Conservation (phyloP, 257 asterid genomes). For the Linderniella brevidens region DNA sequence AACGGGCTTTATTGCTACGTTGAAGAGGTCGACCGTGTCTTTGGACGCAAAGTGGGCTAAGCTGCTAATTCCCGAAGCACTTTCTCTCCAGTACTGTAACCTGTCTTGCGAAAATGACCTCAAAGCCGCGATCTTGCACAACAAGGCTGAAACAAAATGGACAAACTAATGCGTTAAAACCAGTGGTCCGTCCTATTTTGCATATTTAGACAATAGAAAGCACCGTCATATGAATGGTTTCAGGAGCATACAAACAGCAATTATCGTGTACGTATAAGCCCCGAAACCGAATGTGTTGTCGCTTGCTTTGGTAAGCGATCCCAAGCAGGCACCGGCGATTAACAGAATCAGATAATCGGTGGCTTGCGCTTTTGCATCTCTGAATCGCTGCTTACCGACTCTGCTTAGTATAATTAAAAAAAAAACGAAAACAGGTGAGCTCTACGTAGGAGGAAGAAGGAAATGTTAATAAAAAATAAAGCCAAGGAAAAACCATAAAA, state of each 20-base stretch:
- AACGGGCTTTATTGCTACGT: slow-evolving; percentile 66
- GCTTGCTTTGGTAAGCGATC: slow-evolving; percentile 30
- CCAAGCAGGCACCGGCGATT: slow-evolving; percentile 49
- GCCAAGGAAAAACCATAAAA: neutral
- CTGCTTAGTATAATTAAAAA: slow-evolving; percentile 10
- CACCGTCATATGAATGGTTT: neutral
- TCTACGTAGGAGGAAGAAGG: neutral
- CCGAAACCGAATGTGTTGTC: slow-evolving; percentile 33
- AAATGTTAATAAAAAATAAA: neutral
- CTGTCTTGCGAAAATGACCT: slow-evolving; percentile 84
- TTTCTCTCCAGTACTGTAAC: slow-evolving; percentile 83
- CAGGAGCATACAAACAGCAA: slow-evolving; percentile 38
- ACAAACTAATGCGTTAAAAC: neutral
- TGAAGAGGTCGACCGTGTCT: slow-evolving; percentile 79
- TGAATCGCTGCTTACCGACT: slow-evolving; percentile 38
- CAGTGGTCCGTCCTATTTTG: neutral
- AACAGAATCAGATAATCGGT: slow-evolving; percentile 43
- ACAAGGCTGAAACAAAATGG: slow-evolving; percentile 47
- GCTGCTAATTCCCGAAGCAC: slow-evolving; percentile 90
- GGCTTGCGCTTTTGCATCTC: slow-evolving; percentile 44
- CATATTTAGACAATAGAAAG: neutral
- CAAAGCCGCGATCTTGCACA: slow-evolving; percentile 84
- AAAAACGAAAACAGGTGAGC: neutral
- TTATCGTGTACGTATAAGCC: slow-evolving; percentile 47
- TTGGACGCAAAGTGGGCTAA: slow-evolving; percentile 78